Base-by-base conservation (phyloP, 1,284 basidiomycete genomes). In the Hemileia vastatrix region DNA sequence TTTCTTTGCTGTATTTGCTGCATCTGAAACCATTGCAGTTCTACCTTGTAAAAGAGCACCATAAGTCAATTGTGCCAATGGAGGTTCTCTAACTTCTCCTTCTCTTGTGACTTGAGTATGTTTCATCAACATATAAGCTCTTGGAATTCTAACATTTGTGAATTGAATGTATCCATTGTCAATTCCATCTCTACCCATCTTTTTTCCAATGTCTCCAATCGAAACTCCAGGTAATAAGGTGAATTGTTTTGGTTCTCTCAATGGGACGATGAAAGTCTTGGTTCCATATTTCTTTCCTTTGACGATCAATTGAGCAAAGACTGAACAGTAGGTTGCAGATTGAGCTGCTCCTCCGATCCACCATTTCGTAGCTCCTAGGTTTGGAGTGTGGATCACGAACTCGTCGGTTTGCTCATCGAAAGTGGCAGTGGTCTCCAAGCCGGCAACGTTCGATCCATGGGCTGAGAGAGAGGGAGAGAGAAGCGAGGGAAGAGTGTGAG, bases 361-460 rank as follows among this genome's bases (percentile, higher is more conserved):
- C 79, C 79, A 90, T 72, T 90, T 90, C 60, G 80, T 83, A 58
- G 84, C 79, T 13, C 76, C 76, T 36, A 80, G 70, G 66, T 77
- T 76, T 11, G 79, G 79, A 1, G 81, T 82, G 71, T 82, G 80
- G 57, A 82, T 79, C 57, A 82, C 71, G 56, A 81, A 82, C 70
- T 82, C 80, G 74, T 82, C 81, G 1, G 78, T 75, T 54, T 71
- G 67, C 18, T 71, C 71, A 71, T 82, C 81, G 60, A 82, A 81
- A 2, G 80, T 81, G 0, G 81, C 80, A 5, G 80, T 81, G 43
- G 81, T 82, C 71, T 82, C 80, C 54, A 82, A 76, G 11, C 81
- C 81, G 8, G 81, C 81, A 32, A 82, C 81, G 69, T 82, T 82
- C 54, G 77, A 78, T 43, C 80, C 80, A 70, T 80, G 79, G 8